These are phyloP conservation scores for Hymenoscyphus fructigenus DNA, from an alignment of 2,329 filamentous ascomycete genomes.

Conservation along the genomic window DNA sequence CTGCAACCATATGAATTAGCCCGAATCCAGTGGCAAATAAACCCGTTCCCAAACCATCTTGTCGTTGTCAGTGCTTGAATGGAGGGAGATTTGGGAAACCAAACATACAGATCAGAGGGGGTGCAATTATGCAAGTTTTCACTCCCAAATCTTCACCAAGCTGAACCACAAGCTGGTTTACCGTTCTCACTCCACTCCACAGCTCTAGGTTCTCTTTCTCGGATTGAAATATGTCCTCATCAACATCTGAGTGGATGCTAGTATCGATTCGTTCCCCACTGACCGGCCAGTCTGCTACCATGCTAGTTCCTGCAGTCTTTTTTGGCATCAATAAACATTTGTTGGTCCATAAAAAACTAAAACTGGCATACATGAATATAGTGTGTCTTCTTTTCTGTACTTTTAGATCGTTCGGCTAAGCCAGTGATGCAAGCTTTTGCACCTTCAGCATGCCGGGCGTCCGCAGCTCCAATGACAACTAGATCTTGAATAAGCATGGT, in stretches of 20 bases:
- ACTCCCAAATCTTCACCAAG: constrained; percentile 42
- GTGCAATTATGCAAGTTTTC: constrained; percentile 47
- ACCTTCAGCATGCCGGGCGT: constrained; percentile 40
- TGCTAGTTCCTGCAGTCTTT: constrained; percentile 45
- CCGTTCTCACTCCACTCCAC: constrained; percentile 44
- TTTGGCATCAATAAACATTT: neutral
- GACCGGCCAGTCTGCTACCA: constrained; percentile 44
- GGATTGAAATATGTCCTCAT: constrained; percentile 45
- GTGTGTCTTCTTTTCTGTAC: constrained; percentile 38
- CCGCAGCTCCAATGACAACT: constrained; percentile 46
- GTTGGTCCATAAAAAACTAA: neutral
- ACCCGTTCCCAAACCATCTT: constrained; percentile 43
- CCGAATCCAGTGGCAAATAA: constrained; percentile 42
- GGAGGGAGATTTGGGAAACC: neutral
- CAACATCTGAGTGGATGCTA: constrained; percentile 42
- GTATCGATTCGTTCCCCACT: constrained; percentile 35
- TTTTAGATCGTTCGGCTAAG: constrained; percentile 40
- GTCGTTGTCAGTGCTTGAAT: neutral
- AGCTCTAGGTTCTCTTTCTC: constrained; percentile 37
- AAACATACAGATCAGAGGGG: constrained; percentile 43
- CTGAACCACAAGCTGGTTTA: constrained; percentile 45
- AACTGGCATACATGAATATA: constrained; percentile 40
- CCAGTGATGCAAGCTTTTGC: constrained; percentile 45
- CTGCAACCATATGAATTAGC: constrained; percentile 41
- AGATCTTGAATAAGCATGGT: neutral